phyloP scores from a whole-genome alignment of 257 asterid species.

The Perilla frutescens region DNA sequence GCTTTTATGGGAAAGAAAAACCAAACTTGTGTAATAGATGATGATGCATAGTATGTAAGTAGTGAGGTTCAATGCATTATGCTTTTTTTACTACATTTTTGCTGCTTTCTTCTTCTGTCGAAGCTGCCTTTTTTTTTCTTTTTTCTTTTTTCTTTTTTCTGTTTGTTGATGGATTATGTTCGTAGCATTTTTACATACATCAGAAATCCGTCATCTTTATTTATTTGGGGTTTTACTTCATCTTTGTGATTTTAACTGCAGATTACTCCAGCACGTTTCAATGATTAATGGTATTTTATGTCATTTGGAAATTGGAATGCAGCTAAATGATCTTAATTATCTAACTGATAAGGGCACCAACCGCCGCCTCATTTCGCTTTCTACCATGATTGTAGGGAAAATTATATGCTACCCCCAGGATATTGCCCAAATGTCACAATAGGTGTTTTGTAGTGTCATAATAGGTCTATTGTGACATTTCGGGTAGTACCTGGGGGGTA shows the following conservation, averaged over 20 bases:
- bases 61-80: conserved; percentile 42
- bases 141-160: conserved; percentile 31
- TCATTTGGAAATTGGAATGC: too few species aligned
- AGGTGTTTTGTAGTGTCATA: too few species aligned
- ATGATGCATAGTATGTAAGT: conserved; percentile 54
- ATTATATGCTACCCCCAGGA: too few species aligned
- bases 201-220: background rate
- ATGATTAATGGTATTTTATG: too few species aligned
- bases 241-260: too few species aligned
- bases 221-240: background rate
- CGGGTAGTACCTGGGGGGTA: too few species aligned
- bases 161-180: conserved; percentile 28
- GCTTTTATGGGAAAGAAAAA: conserved; percentile 31
- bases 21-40: conserved; percentile 51
- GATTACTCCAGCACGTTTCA: too few species aligned
- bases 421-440: too few species aligned
- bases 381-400: too few species aligned
- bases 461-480: too few species aligned
- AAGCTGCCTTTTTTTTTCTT: conserved; percentile 37
- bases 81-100: conserved; percentile 31
- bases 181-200: background rate
- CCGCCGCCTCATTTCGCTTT: too few species aligned
- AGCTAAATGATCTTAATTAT: background rate
- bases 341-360: too few species aligned
- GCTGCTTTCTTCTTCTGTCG: conserved; percentile 43